Conservation (phyloP, 2,329 filamentous ascomycete genomes). For the Aureobasidium sp. region DNA sequence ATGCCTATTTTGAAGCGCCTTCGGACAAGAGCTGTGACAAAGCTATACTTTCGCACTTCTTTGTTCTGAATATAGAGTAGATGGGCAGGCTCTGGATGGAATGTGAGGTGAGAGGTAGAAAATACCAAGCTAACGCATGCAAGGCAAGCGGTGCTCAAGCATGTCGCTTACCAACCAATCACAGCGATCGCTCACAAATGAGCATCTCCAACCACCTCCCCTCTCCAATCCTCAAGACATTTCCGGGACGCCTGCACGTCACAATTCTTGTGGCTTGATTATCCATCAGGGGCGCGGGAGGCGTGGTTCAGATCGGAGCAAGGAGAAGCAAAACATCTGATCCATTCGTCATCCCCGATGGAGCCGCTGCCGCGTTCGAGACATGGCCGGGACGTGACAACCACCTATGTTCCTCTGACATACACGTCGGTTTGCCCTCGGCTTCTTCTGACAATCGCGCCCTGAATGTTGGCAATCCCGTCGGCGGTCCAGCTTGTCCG, state of each 20-base stretch:
- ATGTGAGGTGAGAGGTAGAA: conserved; percentile 14
- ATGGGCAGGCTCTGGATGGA: conserved; percentile 1
- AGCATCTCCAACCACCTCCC: conserved; percentile 14
- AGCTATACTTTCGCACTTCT: conserved; percentile 5
- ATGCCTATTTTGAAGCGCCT: neutral
- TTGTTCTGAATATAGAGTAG: conserved; percentile 13
- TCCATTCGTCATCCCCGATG: conserved; percentile 3
- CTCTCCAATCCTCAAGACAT: neutral
- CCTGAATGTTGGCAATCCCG: neutral
- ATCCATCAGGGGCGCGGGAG: conserved; percentile 6
- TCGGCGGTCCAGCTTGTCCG: neutral
- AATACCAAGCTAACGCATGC: conserved; percentile 7
- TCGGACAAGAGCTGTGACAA: neutral
- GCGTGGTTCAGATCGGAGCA: conserved; percentile 10
- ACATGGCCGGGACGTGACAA: neutral
- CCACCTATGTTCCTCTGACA: neutral
- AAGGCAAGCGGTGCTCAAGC: conserved; percentile 3
- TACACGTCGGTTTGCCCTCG: neutral
- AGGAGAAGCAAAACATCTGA: conserved; percentile 14
- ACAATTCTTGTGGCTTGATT: conserved; percentile 12
- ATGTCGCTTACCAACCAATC: conserved; percentile 12
- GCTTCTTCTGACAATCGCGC: neutral
- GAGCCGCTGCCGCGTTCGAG: conserved; percentile 1
- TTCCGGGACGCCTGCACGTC: conserved; percentile 13
- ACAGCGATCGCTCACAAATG: conserved; percentile 4